Evolutionary conservation across 495 filamentous ascomycete genomes (phyloP), one percentile per base, ranked within the genome.

Genomic region (Aspergillus coremiiformis): DNA sequence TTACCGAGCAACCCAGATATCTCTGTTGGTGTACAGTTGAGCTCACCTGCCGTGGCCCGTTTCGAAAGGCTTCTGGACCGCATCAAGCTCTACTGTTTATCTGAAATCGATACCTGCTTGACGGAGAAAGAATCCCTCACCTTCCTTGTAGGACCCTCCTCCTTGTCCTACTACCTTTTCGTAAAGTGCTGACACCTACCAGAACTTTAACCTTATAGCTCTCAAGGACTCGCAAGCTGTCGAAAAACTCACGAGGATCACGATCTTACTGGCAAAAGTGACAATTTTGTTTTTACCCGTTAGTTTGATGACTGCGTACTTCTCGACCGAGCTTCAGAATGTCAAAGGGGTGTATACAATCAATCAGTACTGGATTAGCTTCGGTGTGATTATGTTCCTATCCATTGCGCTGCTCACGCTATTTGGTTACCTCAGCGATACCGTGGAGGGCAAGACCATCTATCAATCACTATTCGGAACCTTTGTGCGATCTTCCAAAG

Each of bases 151-250:
- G 70, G 49, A 17, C 0, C n/a, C 14, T n/a, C 22, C 42, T 19
- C n/a, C 15, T 19, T 45, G 23, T 43, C 17, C 24, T 27, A 27
- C 4, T 41, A 20, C 14, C 35, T 27, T 22, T 32, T 24, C 0
- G 37, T n/a, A 14, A 12, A 5, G 30, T n/a, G 48, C 62, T 69
- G 41, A 68, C 44, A 35, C 14, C 42, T 39, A 2, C 33, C 43
- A 89, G 85, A 89, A 89, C 66, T 94, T 93, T 77, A 92, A 90
- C 69, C 76, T 95, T 58, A 90, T 88, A 49, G 84, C 89, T 11
- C 83, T 92, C 59, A 88, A 88, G 59, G 85, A 95, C 68, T 88
- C 86, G 3, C 77, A 85, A 49, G 81, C 84, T 2, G 86, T 90
- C 6, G 88, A 91, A 45, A 79, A 83, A 24, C 75, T 95, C 20